Conservation (phyloP, 257 asterid genomes). For the Forsythia suspensa region DNA sequence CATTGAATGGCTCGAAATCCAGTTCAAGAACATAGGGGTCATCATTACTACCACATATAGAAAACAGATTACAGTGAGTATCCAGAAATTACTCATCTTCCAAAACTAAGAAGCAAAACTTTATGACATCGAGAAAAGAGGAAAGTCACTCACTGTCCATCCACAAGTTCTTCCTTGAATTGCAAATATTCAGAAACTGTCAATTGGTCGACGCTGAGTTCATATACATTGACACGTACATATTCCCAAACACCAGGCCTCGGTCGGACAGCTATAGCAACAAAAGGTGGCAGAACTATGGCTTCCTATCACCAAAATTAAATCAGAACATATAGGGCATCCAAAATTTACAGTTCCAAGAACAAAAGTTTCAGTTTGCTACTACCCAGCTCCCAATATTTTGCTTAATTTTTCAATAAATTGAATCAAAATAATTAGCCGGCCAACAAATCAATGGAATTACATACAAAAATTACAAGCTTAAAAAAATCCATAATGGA, state of each 20-base stretch:
- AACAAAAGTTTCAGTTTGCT: background rate
- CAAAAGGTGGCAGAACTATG: conserved; percentile 91
- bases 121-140: background rate
- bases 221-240: conserved; percentile 85
- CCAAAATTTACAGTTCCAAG: background rate
- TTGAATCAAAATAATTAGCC: background rate
- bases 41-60: conserved; percentile 41
- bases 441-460: background rate
- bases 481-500: background rate
- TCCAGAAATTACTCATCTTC: background rate
- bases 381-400: background rate
- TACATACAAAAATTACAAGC: background rate
- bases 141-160: conserved; percentile 70
- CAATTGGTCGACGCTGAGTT: conserved; percentile 89
- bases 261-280: conserved; percentile 90
- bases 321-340: conserved; percentile 5
- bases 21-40: conserved; percentile 76
- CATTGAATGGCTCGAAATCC: conserved; percentile 97
- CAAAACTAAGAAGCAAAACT: background rate
- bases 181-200: conserved; percentile 75
- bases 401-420: background rate
- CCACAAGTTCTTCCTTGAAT: conserved; percentile 86
- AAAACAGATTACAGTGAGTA: conserved; percentile 12
- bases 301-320: conserved; percentile 70
- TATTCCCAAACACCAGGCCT: conserved; percentile 99